These are phyloP conservation scores for Dispira simplex DNA, from an alignment of 192 early-diverging fungal species.

Conservation along the genomic window DNA sequence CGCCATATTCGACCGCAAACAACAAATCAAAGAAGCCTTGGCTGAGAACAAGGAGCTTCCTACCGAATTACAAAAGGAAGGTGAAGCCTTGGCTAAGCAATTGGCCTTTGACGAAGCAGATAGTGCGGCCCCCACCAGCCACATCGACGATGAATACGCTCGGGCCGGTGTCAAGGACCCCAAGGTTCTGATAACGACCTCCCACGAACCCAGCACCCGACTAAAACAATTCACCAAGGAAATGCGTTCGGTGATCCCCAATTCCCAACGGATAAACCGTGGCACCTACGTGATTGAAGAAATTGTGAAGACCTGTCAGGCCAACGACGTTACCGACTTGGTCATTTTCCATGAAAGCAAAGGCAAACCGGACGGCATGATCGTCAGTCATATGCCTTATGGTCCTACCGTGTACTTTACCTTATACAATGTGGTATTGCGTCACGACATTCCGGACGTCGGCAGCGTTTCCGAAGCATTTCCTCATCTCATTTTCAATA, in stretches of 20 bases:
- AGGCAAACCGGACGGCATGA: constrained; percentile 93
- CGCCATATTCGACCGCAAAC: constrained; percentile 86
- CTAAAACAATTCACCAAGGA: constrained; percentile 96
- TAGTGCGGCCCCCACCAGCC: constrained; percentile 37
- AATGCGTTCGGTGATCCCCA: constrained; percentile 88
- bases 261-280: constrained; percentile 95
- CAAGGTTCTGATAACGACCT: constrained; percentile 94
- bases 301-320: constrained; percentile 86
- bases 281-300: constrained; percentile 93
- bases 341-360: constrained; percentile 91
- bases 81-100: constrained; percentile 52
- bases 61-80: constrained; percentile 70
- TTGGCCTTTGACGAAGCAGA: constrained; percentile 84
- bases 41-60: constrained; percentile 79
- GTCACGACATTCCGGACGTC: constrained; percentile 93
- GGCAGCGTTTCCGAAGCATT: constrained; percentile 96
- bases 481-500: constrained; percentile 93
- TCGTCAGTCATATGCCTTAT: constrained; percentile 91
- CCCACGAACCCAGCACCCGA: constrained; percentile 80
- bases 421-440: constrained; percentile 90
- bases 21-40: constrained; percentile 83
- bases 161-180: constrained; percentile 85
- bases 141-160: constrained; percentile 96
- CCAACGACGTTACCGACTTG: constrained; percentile 89
- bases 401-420: constrained; percentile 97